These are phyloP conservation scores for Euptelea pleiosperma DNA, from an alignment of 164 flowering plant species.

Conservation along the genomic window DNA sequence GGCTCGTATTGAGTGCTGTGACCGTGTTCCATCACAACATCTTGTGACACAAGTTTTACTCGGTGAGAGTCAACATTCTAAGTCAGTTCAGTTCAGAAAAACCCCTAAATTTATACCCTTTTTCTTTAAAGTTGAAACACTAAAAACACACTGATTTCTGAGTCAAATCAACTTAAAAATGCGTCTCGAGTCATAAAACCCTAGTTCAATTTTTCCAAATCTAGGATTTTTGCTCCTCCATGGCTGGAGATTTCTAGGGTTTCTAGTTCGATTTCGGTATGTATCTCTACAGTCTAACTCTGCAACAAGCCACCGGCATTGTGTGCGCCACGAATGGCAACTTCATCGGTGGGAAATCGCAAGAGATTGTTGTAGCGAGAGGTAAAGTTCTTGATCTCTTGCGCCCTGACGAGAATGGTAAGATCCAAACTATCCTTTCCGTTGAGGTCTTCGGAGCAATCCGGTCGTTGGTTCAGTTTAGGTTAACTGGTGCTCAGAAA, in stretches of 20 bases:
- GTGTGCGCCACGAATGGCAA: slow-evolving; percentile 81
- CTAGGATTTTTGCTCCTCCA: not conserved
- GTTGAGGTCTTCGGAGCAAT: slow-evolving; percentile 86
- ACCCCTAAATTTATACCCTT: too few relatives aligned
- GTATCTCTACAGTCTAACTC: slow-evolving; percentile 91
- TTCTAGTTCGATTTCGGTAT: slow-evolving; percentile 23
- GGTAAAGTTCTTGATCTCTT: slow-evolving; percentile 91
- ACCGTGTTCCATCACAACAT: too few relatives aligned
- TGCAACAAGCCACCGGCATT: slow-evolving; percentile 85
- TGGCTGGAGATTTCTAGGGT: not conserved
- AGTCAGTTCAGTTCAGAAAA: too few relatives aligned
- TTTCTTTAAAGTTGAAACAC: too few relatives aligned
- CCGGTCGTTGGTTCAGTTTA: slow-evolving; percentile 78
- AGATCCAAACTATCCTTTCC: slow-evolving; percentile 79
- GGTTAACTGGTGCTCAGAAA: slow-evolving; percentile 86
- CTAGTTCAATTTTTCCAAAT: not conserved
- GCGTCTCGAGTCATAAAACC: too few relatives aligned
- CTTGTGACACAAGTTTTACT: too few relatives aligned
- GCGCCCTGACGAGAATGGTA: slow-evolving; percentile 91
- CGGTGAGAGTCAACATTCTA: too few relatives aligned
- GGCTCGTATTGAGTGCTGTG: too few relatives aligned
- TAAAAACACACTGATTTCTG: too few relatives aligned
- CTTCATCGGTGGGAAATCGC: slow-evolving; percentile 82
- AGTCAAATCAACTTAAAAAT: too few relatives aligned
- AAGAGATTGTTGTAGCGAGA: slow-evolving; percentile 85